Conservation (phyloP, 2,329 filamentous ascomycete species). For the Zymoseptoria ardabiliae region DNA sequence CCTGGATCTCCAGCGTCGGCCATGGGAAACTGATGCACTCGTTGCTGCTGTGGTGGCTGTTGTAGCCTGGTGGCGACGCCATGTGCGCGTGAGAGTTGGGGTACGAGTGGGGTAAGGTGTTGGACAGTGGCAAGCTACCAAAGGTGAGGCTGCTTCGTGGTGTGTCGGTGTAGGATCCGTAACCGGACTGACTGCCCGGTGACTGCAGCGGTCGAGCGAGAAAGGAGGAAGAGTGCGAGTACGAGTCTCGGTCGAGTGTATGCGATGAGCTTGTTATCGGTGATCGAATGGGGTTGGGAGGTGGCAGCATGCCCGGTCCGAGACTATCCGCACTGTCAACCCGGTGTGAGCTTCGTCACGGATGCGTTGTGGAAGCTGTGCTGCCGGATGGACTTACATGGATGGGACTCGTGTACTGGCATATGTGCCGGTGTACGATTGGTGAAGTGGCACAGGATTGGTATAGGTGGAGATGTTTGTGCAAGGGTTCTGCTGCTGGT, state of each 20-base stretch:
- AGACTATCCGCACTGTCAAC: constrained; percentile 24
- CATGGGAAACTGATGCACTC: constrained; percentile 38
- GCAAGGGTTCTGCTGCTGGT: constrained; percentile 30
- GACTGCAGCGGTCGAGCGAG: constrained; percentile 23
- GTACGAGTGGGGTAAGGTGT: constrained; percentile 9
- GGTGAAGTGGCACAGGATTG: constrained; percentile 28
- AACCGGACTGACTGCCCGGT: constrained; percentile 21
- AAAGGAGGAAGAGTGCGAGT: constrained; percentile 21
- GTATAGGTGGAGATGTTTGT: constrained; percentile 29
- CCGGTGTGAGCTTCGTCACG: constrained; percentile 20
- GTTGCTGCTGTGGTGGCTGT: constrained; percentile 18
- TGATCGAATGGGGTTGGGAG: constrained; percentile 19
- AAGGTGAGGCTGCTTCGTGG: constrained; percentile 22
- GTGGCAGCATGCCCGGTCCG: constrained; percentile 23
- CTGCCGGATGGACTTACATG: constrained; percentile 36
- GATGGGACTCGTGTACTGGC: constrained; percentile 34
- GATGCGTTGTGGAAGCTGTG: constrained; percentile 13
- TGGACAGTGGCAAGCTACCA: constrained; percentile 20
- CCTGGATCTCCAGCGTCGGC: constrained; percentile 43
- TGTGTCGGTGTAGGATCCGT: constrained; percentile 27
- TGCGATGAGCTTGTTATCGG: constrained; percentile 23
- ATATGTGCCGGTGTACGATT: constrained; percentile 33
- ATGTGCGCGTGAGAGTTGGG: constrained; percentile 18
- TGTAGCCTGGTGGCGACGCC: constrained; percentile 25
- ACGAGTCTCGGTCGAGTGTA: constrained; percentile 24